These are phyloP conservation scores for Paramecium tetraurelia DNA, from an alignment of 73 alveolate genomes.

Conservation along the genomic window DNA sequence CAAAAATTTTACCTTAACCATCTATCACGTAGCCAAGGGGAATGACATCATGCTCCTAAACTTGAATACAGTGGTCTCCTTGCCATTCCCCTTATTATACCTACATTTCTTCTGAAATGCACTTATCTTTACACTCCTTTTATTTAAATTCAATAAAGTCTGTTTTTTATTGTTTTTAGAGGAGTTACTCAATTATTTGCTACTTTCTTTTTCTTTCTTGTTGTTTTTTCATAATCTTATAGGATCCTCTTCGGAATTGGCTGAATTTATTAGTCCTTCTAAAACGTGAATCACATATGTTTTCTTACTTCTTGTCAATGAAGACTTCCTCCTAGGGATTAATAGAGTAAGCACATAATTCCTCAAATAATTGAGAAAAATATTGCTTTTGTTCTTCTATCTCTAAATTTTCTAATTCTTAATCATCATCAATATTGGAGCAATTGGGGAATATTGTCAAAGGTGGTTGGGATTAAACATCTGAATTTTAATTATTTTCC, in stretches of 20 bases:
- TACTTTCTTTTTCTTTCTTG: not conserved
- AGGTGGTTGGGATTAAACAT: not conserved
- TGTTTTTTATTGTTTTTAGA: not conserved
- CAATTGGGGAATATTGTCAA: not conserved
- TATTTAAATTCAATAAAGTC: not conserved
- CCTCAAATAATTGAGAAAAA: not conserved
- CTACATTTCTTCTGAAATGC: not conserved
- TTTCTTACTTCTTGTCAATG: not conserved
- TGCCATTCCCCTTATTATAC: not conserved
- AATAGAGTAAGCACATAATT: not conserved
- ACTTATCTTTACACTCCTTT: not conserved
- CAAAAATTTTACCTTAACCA: not conserved
- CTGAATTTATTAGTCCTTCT: not conserved
- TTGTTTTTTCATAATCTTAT: not conserved
- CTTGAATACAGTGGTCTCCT: not conserved
- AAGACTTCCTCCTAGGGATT: not conserved
- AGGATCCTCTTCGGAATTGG: not conserved
- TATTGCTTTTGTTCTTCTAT: not conserved
- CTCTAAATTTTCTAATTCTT: not conserved
- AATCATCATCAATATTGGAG: not conserved
- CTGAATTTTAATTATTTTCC: not conserved
- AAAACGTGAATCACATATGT: not conserved
- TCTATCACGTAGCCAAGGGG: not conserved
- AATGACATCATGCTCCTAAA: not conserved
- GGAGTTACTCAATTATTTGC: not conserved